Conservation (phyloP, 1,139 yeast genomes). For the Blastobotrys buckinghamii region DNA sequence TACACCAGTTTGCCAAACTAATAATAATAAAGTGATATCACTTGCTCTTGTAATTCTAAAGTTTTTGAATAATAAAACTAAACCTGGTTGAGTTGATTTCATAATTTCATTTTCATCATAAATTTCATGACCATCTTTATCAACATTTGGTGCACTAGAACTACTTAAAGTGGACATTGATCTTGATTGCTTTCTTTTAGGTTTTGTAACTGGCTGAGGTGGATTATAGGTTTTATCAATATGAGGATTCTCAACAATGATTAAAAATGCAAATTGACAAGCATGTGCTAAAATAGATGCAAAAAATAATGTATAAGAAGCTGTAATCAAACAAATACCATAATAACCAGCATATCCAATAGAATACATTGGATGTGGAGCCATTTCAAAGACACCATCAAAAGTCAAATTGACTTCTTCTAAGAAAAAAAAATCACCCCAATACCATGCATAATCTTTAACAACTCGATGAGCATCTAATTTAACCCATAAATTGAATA, state of each 20-base stretch:
- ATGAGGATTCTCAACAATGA: conserved; percentile 80
- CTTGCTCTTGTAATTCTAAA: conserved; percentile 61
- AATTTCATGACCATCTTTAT: neutral
- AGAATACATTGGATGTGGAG: conserved; percentile 93
- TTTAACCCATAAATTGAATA: conserved; percentile 82
- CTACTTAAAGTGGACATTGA: neutral
- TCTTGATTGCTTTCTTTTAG: conserved; percentile 9
- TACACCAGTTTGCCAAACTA: conserved; percentile 42
- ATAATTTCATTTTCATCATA: conserved; percentile 14
- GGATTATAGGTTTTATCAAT: conserved; percentile 67
- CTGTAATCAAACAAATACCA: conserved; percentile 74
- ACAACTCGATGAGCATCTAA: conserved; percentile 85
- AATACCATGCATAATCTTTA: conserved; percentile 90
- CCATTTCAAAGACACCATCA: conserved; percentile 88
- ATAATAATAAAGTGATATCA: conserved; percentile 52
- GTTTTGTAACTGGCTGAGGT: conserved; percentile 28
- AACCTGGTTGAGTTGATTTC: conserved; percentile 37
- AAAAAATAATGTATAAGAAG: conserved; percentile 64
- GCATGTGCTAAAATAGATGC: conserved; percentile 76
- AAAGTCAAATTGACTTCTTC: conserved; percentile 75
- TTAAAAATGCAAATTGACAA: conserved; percentile 71
- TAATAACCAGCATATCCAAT: conserved; percentile 86
- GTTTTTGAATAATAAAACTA: conserved; percentile 50
- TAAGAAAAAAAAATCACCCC: conserved; percentile 91
- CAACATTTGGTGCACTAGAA: neutral